A percentile compares a stretch with the other conserved stretches of the same genome.
Evolutionary conservation across 2,329 filamentous ascomycete genomes (phyloP).

Genomic region (Arthroderma sp.): DNA sequence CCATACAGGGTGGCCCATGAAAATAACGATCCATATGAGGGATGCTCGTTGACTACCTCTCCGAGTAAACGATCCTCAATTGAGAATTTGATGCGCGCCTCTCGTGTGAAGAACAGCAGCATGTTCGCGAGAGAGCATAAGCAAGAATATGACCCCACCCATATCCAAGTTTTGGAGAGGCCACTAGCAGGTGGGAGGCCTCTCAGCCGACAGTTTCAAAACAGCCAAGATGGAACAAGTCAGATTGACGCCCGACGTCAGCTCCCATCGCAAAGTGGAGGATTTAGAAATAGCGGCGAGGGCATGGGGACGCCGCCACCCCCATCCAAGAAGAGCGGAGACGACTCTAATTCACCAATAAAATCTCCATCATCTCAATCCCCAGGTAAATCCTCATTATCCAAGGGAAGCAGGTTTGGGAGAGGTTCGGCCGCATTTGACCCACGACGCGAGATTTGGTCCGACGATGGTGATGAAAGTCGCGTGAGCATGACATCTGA

Average conservation of each 20-base stretch:
- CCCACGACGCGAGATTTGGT: slow-evolving; percentile 55
- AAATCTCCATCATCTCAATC: slow-evolving; percentile 50
- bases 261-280: slow-evolving; percentile 12
- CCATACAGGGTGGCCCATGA: slow-evolving; percentile 54
- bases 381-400: slow-evolving; percentile 81
- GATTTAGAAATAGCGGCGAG: slow-evolving; percentile 16
- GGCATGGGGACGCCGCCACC: slow-evolving; percentile 4
- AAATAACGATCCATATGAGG: slow-evolving; percentile 51
- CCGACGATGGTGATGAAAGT: slow-evolving; percentile 50
- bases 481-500: neutral
- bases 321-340: slow-evolving; percentile 7
- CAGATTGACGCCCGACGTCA: slow-evolving; percentile 13
- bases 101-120: slow-evolving; percentile 94
- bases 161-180: slow-evolving; percentile 65
- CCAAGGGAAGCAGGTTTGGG: slow-evolving; percentile 48
- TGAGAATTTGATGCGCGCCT: slow-evolving; percentile 87
- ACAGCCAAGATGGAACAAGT: slow-evolving; percentile 54
- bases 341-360: slow-evolving; percentile 28
- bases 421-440: slow-evolving; percentile 53
- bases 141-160: slow-evolving; percentile 78
- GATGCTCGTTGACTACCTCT: slow-evolving; percentile 50
- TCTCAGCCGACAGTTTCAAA: slow-evolving; percentile 50
- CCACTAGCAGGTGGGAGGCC: slow-evolving; percentile 56
- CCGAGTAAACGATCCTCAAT: slow-evolving; percentile 78
- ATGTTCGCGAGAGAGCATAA: slow-evolving; percentile 90